Conservation (phyloP, 2,329 filamentous ascomycete genomes). For the Apiospora kogelbergensis region DNA sequence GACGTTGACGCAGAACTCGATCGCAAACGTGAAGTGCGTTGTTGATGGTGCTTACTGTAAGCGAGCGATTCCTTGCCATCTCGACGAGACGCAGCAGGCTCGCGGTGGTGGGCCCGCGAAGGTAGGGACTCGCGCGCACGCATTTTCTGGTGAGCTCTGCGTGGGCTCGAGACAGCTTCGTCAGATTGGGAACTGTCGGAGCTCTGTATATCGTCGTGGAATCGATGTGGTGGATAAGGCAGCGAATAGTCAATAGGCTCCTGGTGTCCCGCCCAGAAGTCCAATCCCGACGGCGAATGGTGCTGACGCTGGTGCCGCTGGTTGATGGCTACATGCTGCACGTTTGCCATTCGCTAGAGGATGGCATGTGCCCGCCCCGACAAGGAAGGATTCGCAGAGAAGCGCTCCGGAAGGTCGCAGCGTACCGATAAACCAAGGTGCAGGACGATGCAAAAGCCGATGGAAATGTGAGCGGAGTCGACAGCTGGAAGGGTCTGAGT, state of each 20-base stretch:
- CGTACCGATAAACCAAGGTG: slow-evolving; percentile 11
- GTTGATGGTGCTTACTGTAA: slow-evolving; percentile 25
- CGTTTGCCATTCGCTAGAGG: slow-evolving; percentile 32
- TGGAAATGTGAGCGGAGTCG: slow-evolving; percentile 28
- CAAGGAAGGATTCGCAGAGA: slow-evolving; percentile 25
- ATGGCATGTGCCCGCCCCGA: slow-evolving; percentile 26
- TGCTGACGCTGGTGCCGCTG: slow-evolving; percentile 28
- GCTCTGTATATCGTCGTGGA: slow-evolving; percentile 33
- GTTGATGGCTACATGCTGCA: slow-evolving; percentile 28
- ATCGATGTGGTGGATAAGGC: slow-evolving; percentile 35
- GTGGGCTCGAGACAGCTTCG: slow-evolving; percentile 25
- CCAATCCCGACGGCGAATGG: slow-evolving; percentile 27
- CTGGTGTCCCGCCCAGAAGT: slow-evolving; percentile 31
- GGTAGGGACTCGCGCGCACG: slow-evolving; percentile 31
- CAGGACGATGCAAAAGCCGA: slow-evolving; percentile 27
- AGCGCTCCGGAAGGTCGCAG: slow-evolving; percentile 19
- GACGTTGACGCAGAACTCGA: slow-evolving; percentile 23
- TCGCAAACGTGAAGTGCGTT: slow-evolving; percentile 25
- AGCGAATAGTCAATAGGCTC: slow-evolving; percentile 31
- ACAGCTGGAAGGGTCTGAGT: slow-evolving; percentile 36
- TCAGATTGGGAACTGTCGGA: slow-evolving; percentile 26
- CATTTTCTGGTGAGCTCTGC: slow-evolving; percentile 27
- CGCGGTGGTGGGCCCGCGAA: slow-evolving; percentile 24
- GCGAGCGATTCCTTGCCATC: slow-evolving; percentile 23
- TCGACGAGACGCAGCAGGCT: slow-evolving; percentile 23